Conservation (phyloP, 2,329 filamentous ascomycete genomes). For the Penicillium hordei region DNA sequence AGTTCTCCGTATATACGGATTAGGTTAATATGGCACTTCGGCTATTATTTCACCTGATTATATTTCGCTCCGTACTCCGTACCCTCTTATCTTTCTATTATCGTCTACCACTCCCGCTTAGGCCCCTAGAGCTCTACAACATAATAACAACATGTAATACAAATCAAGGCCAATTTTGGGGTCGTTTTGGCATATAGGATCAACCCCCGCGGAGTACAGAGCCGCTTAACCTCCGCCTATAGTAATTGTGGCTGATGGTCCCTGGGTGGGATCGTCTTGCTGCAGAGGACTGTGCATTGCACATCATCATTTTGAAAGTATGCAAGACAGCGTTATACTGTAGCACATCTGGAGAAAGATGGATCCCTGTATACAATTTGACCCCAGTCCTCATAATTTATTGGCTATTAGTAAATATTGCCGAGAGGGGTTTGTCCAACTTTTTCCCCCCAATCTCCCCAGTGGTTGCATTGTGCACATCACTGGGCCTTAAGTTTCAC, state of each 20-base stretch:
- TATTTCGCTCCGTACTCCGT: neutral
- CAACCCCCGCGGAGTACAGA: conserved; percentile 16
- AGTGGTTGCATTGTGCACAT: conserved; percentile 21
- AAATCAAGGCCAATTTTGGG: conserved; percentile 5
- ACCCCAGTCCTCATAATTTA: conserved; percentile 2
- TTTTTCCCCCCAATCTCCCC: conserved; percentile 4
- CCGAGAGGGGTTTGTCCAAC: conserved; percentile 1
- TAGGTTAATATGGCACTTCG: neutral
- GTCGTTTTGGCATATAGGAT: neutral
- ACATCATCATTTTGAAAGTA: conserved; percentile 17
- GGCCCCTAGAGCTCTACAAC: neutral
- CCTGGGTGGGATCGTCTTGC: conserved; percentile 4
- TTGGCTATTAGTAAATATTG: neutral
- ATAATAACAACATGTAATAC: conserved; percentile 1
- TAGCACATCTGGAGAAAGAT: conserved; percentile 7
- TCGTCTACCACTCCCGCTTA: neutral
- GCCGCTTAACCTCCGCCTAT: conserved; percentile 13
- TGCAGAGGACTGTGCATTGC: conserved; percentile 18
- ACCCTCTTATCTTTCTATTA: neutral
- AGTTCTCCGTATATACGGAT: neutral
- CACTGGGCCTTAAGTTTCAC: conserved; percentile 21
- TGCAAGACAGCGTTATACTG: conserved; percentile 9
- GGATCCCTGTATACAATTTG: conserved; percentile 5
- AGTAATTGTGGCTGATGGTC: conserved; percentile 9
- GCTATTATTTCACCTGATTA: neutral